These are phyloP conservation scores for Piper betle DNA, from an alignment of 164 flowering plant genomes.

Conservation along the genomic window DNA sequence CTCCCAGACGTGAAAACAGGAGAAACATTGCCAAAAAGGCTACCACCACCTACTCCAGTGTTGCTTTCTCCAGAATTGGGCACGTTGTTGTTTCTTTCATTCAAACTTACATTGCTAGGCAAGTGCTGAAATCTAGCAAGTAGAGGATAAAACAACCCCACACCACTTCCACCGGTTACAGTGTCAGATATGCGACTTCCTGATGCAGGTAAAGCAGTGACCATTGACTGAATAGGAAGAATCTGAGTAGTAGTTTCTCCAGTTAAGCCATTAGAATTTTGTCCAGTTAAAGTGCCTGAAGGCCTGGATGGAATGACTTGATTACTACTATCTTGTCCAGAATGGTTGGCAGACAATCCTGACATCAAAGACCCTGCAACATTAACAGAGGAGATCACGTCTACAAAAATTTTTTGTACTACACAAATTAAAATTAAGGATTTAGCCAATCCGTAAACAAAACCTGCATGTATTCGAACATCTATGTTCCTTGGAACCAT, in stretches of 20 bases:
- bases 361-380: slow-evolving; percentile 13
- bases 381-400: background rate
- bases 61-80: slow-evolving; percentile 18
- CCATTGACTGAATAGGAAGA: slow-evolving; percentile 57
- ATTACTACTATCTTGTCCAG: slow-evolving; percentile 28
- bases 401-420: background rate
- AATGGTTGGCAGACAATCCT: slow-evolving; percentile 17
- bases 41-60: background rate
- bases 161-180: slow-evolving; percentile 28
- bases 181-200: slow-evolving; percentile 29
- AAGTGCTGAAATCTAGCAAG: slow-evolving; percentile 53
- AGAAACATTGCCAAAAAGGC: background rate
- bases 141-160: slow-evolving; percentile 53
- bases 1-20: slow-evolving; percentile 5
- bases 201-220: slow-evolving; percentile 58
- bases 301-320: slow-evolving; percentile 26
- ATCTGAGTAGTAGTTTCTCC: slow-evolving; percentile 47
- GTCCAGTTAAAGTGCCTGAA: slow-evolving; percentile 22
- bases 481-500: slow-evolving; percentile 64
- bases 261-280: slow-evolving; percentile 14
- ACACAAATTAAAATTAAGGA: background rate
- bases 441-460: background rate
- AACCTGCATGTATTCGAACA: slow-evolving; percentile 80
- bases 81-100: slow-evolving; percentile 20
- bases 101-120: slow-evolving; percentile 21